Evolutionary conservation across 306 rosid species (phyloP), one percentile per base, ranked within the genome.

Genomic region (Delonix regia): DNA sequence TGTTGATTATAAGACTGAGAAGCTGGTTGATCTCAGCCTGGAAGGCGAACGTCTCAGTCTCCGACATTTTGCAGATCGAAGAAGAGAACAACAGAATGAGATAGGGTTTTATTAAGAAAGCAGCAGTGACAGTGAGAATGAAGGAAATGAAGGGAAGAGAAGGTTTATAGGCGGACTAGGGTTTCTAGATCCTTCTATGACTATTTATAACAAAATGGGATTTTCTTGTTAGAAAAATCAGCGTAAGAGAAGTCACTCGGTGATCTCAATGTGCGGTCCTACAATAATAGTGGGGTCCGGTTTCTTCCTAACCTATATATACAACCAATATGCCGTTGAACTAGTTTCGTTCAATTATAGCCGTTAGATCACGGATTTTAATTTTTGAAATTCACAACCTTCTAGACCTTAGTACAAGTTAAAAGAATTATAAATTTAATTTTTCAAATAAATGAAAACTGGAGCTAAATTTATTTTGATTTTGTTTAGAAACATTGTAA

Each of bases 21-120:
- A 94, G 93, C 92, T 94, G 98, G 90, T 94, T 94, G 77, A 94
- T 94, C 91, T 94, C 98, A 33, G 98, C 98, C 89, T 94, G 98
- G 65, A 94, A 94, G 19, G 98, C 94, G 25, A 94, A 94, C 60
- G 97, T 94, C 81, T 94, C 98, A 0, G 85, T 49, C 16, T 94
- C 96, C 39, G 90, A 78, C 98, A 94, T 94, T 10, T 18, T 30
- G 28, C 27, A 71, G 75, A 55, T 67, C 69, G 12, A 21, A 16
- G 25, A 9, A 41, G 3, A 42, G 8, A 9, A 13, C 11, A 3
- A 30, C 4, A 30, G 1, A 8, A n/a, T n/a, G n/a, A n/a, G n/a
- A 28, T 70, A 70, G 87, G 76, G 87, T 63, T 75, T 67, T 5
- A 9, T 0, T 7, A 6, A 22, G 0, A 28, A 33, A 39, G 28